Evolutionary conservation across 768 basidiomycete species (phyloP), one percentile per base, ranked within the genome.

Genomic region (Rhodotorula graminis): DNA sequence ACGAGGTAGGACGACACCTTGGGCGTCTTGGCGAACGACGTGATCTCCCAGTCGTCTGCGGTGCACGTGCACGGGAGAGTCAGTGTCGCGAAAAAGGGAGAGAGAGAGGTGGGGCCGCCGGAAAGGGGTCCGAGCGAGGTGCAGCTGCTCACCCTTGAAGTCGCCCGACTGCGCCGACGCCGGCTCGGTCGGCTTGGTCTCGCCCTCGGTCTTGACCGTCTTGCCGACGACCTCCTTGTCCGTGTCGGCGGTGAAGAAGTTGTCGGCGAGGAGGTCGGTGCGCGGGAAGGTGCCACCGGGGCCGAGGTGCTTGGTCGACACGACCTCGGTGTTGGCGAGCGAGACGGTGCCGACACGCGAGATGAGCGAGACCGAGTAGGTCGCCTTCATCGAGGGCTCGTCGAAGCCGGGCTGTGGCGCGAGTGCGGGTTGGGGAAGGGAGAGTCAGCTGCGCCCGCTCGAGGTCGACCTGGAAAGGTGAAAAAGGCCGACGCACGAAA

Each of bases 311-410:
- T 85, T 83, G 76, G 91, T 88, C n/a, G 87, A 88, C 62, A 84
- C 80, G 27, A 85, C 87, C 29, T 91, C 85, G 91, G 93, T 95
- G 82, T 97, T 98, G 83, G 88, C 89, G 72, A 98, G 83, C 80
- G 86, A 90, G 79, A 88, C 86, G 9, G 90, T 89, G 73, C 87
- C 86, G 16, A 82, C 83, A 71, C 88, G 87, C n/a, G 92, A 91
- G 77, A 84, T 67, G 62, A 78, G 73, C 11, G 75, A 69, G 64
- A 80, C 52, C 44, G 61, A 78, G 79, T 89, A 91, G 5, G 89
- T 92, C 0, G 93, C 89, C 81, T 97, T 97, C 76, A 94, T 84
- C 50, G 87, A 84, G 25, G 94, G 95, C 79, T 96, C 93, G 79
- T 96, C 94, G 91, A 91, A 95, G 83, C 89, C 91, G 40, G 91